Percentiles rank a stretch among this genome's conserved stretches.
These are phyloP conservation scores for Lunasporangiospora selenospora DNA, from an alignment of 192 early-diverging fungal species.

Conservation along the genomic window DNA sequence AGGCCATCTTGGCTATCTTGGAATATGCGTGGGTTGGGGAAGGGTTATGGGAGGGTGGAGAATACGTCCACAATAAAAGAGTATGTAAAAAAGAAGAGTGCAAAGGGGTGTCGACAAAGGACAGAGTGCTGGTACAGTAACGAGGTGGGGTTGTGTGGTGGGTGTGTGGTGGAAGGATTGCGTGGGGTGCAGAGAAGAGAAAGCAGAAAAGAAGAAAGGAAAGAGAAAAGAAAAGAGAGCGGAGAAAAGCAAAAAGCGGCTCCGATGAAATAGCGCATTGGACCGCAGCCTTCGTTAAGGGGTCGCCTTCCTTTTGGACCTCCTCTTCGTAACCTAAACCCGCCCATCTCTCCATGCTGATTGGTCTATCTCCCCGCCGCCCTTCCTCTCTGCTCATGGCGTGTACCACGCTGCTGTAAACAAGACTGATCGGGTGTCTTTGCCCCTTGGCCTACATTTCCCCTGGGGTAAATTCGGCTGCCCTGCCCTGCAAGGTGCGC, in stretches of 20 bases:
- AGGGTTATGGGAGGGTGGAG: constrained; percentile 8
- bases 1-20: constrained; percentile 38
- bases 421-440: too few species aligned
- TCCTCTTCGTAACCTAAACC: too few species aligned
- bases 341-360: too few species aligned
- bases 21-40: background rate
- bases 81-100: background rate
- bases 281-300: too few species aligned
- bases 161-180: constrained; percentile 1
- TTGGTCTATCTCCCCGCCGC: too few species aligned
- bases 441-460: too few species aligned
- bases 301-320: too few species aligned
- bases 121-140: background rate
- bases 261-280: too few species aligned
- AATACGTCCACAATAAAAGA: constrained; percentile 43
- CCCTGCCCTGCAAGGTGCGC: too few species aligned
- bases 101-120: constrained; percentile 13
- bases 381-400: too few species aligned
- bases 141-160: background rate
- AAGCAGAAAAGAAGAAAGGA: background rate
- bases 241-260: background rate
- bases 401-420: too few species aligned
- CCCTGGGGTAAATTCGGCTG: too few species aligned
- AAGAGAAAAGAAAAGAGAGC: background rate
- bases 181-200: background rate